A percentile compares a stretch with the other conserved stretches of the same genome.
These are phyloP conservation scores for Yamadazyma laniorum DNA, from an alignment of 805 yeast species.

Conservation along the genomic window DNA sequence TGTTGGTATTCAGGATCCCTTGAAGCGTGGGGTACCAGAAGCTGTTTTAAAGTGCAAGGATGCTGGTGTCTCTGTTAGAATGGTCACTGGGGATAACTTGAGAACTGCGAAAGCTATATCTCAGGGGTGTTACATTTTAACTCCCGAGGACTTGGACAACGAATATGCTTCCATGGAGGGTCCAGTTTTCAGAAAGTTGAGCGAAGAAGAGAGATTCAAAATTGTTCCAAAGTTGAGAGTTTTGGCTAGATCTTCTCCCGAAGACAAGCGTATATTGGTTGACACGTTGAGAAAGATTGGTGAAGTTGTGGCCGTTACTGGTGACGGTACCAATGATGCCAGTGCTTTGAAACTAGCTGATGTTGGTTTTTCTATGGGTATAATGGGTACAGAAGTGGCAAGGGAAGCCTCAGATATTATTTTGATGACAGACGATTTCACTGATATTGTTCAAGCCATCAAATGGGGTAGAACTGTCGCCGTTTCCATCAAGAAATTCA, in stretches of 20 bases:
- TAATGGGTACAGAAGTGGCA: conserved; percentile 97
- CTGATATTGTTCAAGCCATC: conserved; percentile 93
- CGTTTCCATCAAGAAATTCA: conserved; percentile 88
- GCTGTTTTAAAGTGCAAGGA: conserved; percentile 82
- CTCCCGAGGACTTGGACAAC: conserved; percentile 49
- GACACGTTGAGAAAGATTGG: conserved; percentile 74
- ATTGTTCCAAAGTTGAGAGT: conserved; percentile 78
- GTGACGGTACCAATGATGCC: conserved; percentile 99
- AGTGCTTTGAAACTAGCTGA: conserved; percentile 96
- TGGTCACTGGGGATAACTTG: conserved; percentile 98
- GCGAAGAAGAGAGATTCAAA: conserved; percentile 51
- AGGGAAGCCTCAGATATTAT: conserved; percentile 95
- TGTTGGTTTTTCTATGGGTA: conserved; percentile 98
- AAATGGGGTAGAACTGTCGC: conserved; percentile 99
- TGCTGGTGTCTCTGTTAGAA: conserved; percentile 93
- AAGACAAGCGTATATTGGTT: conserved; percentile 86
- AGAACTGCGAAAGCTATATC: conserved; percentile 92
- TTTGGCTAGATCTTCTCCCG: conserved; percentile 93
- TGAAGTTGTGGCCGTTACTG: conserved; percentile 97
- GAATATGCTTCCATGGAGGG: conserved; percentile 84
- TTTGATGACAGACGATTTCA: conserved; percentile 90
- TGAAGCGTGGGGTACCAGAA: conserved; percentile 83
- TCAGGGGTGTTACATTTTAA: conserved; percentile 73
- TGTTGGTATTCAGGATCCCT: conserved; percentile 94
- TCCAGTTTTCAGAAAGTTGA: conserved; percentile 74